These are phyloP conservation scores for Crithidia brevicula DNA, from an alignment of 208 protist genomes.

Conservation along the genomic window DNA sequence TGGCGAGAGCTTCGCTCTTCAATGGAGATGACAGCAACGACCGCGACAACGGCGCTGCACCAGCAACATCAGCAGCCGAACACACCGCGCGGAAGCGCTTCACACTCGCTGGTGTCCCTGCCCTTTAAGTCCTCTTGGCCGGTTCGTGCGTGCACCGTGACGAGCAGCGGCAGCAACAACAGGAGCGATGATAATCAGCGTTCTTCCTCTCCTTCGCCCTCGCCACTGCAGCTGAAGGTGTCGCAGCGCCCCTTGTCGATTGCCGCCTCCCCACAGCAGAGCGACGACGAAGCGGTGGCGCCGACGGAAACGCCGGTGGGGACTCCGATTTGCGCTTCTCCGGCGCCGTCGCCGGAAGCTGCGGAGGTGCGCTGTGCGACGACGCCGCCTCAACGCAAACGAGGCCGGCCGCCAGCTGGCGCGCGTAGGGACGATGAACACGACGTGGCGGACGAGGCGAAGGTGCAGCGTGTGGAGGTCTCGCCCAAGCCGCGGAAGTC, in stretches of 20 bases:
- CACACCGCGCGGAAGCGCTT: no score
- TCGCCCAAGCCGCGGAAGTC: background rate
- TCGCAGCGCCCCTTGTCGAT: slow-evolving; percentile 5
- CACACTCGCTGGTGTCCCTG: no score
- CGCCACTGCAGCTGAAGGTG: background rate
- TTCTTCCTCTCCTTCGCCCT: no score
- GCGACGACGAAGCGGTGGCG: background rate
- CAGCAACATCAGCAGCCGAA: no score
- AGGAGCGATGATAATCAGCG: no score
- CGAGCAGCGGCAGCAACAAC: no score
- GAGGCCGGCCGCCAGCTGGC: slow-evolving; percentile 2
- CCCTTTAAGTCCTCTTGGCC: no score
- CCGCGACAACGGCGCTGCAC: no score
- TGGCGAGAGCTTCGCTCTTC: slow-evolving; percentile 31
- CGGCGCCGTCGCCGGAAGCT: background rate
- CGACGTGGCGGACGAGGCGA: background rate
- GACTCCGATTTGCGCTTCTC: background rate
- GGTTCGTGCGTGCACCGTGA: no score
- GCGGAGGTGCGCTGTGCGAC: background rate
- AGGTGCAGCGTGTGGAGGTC: background rate
- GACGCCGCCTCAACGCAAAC: slow-evolving; percentile 10
- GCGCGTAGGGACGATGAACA: background rate
- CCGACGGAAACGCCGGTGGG: background rate
- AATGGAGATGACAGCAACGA: no score
- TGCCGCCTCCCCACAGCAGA: slow-evolving; percentile 3